Percentiles rank a stretch among this genome's conserved stretches.
Conservation (phyloP, 768 basidiomycete species). For the Mycena olivaceomarginata region DNA sequence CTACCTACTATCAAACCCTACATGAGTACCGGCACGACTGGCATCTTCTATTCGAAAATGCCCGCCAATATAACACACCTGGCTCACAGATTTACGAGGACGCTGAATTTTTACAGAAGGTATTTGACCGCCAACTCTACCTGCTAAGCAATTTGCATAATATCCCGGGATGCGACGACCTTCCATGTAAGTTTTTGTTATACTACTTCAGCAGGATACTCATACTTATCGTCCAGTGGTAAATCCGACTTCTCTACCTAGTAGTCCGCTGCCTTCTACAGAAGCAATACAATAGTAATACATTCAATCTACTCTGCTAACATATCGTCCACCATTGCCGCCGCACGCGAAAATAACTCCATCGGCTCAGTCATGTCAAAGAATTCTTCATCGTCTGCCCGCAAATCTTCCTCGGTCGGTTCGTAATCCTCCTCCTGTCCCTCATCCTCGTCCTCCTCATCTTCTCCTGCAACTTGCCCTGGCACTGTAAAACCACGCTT, state of each 20-base stretch:
- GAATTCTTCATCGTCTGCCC: constrained; percentile 30
- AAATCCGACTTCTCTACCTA: too few species aligned
- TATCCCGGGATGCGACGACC: neutral
- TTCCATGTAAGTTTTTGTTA: neutral
- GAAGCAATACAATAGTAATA: too few species aligned
- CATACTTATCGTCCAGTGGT: too few species aligned
- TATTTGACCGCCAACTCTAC: constrained; percentile 18
- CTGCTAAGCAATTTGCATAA: neutral
- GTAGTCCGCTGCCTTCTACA: neutral
- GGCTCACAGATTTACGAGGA: constrained; percentile 32
- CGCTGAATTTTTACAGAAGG: neutral
- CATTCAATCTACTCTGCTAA: neutral
- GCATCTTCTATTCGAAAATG: constrained; percentile 34
- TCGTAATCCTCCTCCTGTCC: neutral
- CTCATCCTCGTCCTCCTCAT: neutral
- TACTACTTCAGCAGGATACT: neutral
- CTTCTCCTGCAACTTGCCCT: neutral
- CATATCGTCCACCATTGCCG: neutral
- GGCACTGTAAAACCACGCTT: constrained; percentile 11
- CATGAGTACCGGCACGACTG: constrained; percentile 19
- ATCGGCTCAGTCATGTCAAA: constrained; percentile 15
- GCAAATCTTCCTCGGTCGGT: constrained; percentile 21
- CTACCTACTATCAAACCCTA: constrained; percentile 11
- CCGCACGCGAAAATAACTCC: neutral
- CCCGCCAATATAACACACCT: constrained; percentile 9